Evolutionary conservation across 2,329 filamentous ascomycete species (phyloP).

Genomic region (Madurella fahalii): DNA sequence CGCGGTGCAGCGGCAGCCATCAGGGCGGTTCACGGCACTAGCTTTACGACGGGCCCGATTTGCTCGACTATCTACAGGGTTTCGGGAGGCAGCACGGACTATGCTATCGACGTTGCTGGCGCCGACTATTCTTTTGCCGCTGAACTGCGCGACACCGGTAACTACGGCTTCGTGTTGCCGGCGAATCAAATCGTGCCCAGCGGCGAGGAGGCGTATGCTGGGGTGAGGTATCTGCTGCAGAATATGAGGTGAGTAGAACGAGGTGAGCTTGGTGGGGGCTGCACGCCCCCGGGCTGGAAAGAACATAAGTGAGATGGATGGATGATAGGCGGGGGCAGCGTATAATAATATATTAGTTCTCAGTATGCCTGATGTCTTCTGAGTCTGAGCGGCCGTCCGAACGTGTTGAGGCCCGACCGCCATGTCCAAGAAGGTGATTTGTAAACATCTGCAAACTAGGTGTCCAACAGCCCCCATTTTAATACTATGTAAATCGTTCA

Average conservation of each 20-base stretch:
- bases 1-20: constrained; percentile 48
- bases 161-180: constrained; percentile 42
- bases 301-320: too few species aligned
- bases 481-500: too few species aligned
- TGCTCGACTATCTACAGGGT: constrained; percentile 60
- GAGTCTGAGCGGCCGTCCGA: too few species aligned
- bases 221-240: constrained; percentile 54
- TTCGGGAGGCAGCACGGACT: constrained; percentile 42
- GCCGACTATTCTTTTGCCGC: constrained; percentile 8
- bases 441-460: too few species aligned
- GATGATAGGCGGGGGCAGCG: too few species aligned
- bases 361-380: too few species aligned
- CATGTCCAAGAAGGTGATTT: too few species aligned
- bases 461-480: too few species aligned
- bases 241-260: constrained; percentile 40
- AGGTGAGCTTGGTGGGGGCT: too few species aligned
- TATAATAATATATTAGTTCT: too few species aligned
- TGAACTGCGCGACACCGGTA: constrained; percentile 27
- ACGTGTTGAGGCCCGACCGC: too few species aligned
- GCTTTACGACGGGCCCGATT: constrained; percentile 45
- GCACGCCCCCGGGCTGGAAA: too few species aligned
- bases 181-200: constrained; percentile 40
- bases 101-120: constrained; percentile 23
- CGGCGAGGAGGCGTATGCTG: constrained; percentile 41
- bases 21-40: constrained; percentile 35